Percentiles rank a stretch among this genome's conserved stretches.
These are phyloP conservation scores for Septoria petroselini DNA, from an alignment of 2,329 filamentous ascomycete genomes.

Conservation along the genomic window DNA sequence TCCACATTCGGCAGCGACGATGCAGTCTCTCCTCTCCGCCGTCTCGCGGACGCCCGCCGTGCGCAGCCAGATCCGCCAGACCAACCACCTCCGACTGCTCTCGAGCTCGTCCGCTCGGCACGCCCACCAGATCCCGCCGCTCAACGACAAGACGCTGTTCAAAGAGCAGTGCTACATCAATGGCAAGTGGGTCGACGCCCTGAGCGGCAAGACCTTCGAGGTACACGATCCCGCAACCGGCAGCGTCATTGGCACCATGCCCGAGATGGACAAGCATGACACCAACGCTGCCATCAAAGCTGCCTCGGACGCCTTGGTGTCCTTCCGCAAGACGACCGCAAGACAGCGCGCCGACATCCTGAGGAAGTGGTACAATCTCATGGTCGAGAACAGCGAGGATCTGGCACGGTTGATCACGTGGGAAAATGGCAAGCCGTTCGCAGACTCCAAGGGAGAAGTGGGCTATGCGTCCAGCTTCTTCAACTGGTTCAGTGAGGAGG, in stretches of 20 bases:
- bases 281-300: slow-evolving; percentile 77
- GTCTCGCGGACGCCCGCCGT: slow-evolving; percentile 22
- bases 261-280: slow-evolving; percentile 78
- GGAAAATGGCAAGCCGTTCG: slow-evolving; percentile 84
- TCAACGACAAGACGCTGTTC: slow-evolving; percentile 61
- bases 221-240: slow-evolving; percentile 83
- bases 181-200: slow-evolving; percentile 83
- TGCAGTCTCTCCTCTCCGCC: slow-evolving; percentile 28
- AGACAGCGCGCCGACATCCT: slow-evolving; percentile 72
- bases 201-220: slow-evolving; percentile 87
- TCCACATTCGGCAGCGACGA: slow-evolving; percentile 9
- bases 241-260: slow-evolving; percentile 74
- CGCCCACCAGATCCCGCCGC: slow-evolving; percentile 30
- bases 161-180: slow-evolving; percentile 86
- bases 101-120: slow-evolving; percentile 19
- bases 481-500: slow-evolving; percentile 80
- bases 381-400: slow-evolving; percentile 75
- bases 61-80: slow-evolving; percentile 27
- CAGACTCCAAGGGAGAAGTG: slow-evolving; percentile 70
- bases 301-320: slow-evolving; percentile 71
- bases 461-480: slow-evolving; percentile 72
- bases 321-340: slow-evolving; percentile 68
- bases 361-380: slow-evolving; percentile 76
- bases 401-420: slow-evolving; percentile 79
- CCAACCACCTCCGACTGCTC: slow-evolving; percentile 25